Evolutionary conservation across 2,329 filamentous ascomycete genomes (phyloP), one percentile per base, ranked within the genome.

Genomic region (Pseudohalonectria lignicola): DNA sequence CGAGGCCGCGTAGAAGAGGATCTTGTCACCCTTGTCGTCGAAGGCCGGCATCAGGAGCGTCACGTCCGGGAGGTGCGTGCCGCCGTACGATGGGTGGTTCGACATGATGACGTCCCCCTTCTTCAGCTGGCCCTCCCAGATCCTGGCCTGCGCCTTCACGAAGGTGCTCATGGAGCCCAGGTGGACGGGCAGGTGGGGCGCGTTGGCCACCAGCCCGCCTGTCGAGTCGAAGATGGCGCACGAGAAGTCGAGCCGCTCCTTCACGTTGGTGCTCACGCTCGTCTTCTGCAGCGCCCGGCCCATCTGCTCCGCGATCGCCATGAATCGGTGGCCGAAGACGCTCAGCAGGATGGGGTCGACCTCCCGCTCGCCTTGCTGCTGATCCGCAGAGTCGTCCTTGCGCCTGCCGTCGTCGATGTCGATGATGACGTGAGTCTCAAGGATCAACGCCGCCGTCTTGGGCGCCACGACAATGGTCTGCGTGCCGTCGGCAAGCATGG

Each of bases 251-350:
- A 85, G 63, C 18, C 80, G 69, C 50, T 85, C 80, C 48, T 85
- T 78, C 52, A 84, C 76, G 47, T 84, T 84, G 1, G 76, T 81
- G 45, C 70, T 77, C 29, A 83, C 76, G 50, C 74, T 77, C 1
- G 78, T 82, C 58, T 83, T 83, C 49, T 84, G 79, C 29, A 84
- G 55, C 16, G 77, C 75, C 39, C 77, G 64, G 1, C 79, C 79
- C 79, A 84, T 84, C 49, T 84, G 39, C 53, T 84, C 79, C 2
- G 79, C 79, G 46, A 84, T 82, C 2, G 76, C 75, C 79, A 84
- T 84, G 57, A 84, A 84, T 5, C 79, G 69, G 53, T 83, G 78
- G 1, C 74, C 76, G 49, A 84, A 84, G 38, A 84, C 78, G 46
- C 71, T 77, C 2, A 85, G 63, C 55, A 80, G 67, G 47, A 84